These are phyloP conservation scores for Pholiota microspora DNA, from an alignment of 768 basidiomycete genomes.

Conservation along the genomic window DNA sequence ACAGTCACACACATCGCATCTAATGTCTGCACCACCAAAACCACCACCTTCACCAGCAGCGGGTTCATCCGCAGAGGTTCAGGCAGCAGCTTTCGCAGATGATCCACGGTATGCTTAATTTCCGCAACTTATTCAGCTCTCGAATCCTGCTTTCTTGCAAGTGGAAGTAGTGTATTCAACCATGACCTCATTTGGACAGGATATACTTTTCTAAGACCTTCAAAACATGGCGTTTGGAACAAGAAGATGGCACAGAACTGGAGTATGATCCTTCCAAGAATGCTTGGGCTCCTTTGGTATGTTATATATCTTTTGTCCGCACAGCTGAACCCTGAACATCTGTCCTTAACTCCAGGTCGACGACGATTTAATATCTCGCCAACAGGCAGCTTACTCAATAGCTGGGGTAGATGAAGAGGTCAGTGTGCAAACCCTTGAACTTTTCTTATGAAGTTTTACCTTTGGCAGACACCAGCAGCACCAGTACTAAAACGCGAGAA, in stretches of 20 bases:
- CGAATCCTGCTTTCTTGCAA: slow-evolving; percentile 14
- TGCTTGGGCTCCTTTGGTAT: slow-evolving; percentile 82
- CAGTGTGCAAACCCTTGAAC: slow-evolving; percentile 26
- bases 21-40: slow-evolving; percentile 45
- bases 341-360: slow-evolving; percentile 56
- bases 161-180: slow-evolving; percentile 19
- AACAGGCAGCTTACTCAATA: slow-evolving; percentile 95
- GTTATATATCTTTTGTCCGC: slow-evolving; percentile 27
- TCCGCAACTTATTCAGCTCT: slow-evolving; percentile 13
- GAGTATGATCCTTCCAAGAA: slow-evolving; percentile 82
- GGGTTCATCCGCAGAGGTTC: slow-evolving; percentile 52
- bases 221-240: slow-evolving; percentile 85
- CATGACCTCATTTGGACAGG: slow-evolving; percentile 31
- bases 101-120: slow-evolving; percentile 60
- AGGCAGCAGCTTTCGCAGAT: slow-evolving; percentile 68
- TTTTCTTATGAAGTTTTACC: neutral
- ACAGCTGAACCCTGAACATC: neutral
- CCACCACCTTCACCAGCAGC: slow-evolving; percentile 48
- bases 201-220: slow-evolving; percentile 76
- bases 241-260: slow-evolving; percentile 86
- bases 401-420: slow-evolving; percentile 94
- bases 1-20: slow-evolving; percentile 37
- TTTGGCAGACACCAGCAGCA: slow-evolving; percentile 75
- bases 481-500: slow-evolving; percentile 78
- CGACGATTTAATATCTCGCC: slow-evolving; percentile 81